Conservation (phyloP, 768 basidiomycete species). For the Lactarius hatsudake region DNA sequence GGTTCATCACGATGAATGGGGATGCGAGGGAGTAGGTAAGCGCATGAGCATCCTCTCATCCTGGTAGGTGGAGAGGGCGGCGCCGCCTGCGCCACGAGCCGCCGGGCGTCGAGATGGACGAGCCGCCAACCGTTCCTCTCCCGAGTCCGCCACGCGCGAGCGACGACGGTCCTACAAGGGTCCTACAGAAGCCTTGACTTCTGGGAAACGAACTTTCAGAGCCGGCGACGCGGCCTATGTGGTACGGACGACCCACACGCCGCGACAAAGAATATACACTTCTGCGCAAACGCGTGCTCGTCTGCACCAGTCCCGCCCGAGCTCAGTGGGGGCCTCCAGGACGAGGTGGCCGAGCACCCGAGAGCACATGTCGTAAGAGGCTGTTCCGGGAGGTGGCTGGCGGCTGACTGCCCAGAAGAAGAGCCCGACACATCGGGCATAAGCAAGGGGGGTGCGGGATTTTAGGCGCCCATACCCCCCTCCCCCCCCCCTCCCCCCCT, state of each 20-base stretch:
- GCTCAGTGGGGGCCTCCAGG: conserved; percentile 21
- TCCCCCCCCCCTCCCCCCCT: too few relatives aligned
- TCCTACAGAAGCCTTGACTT: conserved; percentile 22
- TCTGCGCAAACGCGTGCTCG: conserved; percentile 24
- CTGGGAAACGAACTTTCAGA: conserved; percentile 4
- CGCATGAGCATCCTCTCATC: conserved; percentile 13
- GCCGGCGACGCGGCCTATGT: neutral
- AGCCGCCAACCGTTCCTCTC: neutral
- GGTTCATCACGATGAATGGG: neutral
- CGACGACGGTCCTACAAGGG: conserved; percentile 10
- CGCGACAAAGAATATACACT: conserved; percentile 23
- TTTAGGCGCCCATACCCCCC: too few relatives aligned
- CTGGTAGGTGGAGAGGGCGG: neutral
- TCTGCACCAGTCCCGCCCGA: conserved; percentile 21
- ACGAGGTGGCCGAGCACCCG: conserved; percentile 20
- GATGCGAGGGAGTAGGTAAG: neutral
- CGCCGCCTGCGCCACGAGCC: neutral
- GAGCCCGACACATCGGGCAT: conserved; percentile 14
- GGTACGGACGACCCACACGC: conserved; percentile 18
- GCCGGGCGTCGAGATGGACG: conserved; percentile 8
- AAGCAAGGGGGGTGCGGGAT: too few relatives aligned
- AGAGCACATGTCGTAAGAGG: conserved; percentile 25
- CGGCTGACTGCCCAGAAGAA: conserved; percentile 26
- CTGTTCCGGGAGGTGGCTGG: conserved; percentile 8
- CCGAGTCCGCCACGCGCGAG: conserved; percentile 1